These are phyloP conservation scores for Oldenlandia corymbosa DNA, from an alignment of 257 asterid species.

Conservation along the genomic window DNA sequence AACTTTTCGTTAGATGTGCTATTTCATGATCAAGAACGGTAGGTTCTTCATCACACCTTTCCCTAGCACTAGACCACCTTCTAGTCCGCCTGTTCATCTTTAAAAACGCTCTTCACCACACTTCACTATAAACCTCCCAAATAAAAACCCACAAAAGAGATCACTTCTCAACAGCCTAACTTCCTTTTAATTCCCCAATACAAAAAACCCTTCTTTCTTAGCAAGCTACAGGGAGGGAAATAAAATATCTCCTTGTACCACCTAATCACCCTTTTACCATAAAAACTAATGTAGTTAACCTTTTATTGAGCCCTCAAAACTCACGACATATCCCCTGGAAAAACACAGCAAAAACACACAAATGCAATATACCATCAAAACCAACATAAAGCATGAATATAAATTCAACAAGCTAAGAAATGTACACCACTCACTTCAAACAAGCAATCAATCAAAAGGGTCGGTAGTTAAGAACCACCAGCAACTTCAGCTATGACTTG, in stretches of 20 bases:
- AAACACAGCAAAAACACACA: not conserved
- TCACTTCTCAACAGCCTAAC: conserved; percentile 5
- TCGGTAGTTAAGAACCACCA: not conserved
- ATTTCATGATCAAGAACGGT: conserved; percentile 50
- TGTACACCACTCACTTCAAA: not conserved
- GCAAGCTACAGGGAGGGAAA: not conserved
- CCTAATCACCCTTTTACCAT: not conserved
- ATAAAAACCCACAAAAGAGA: not conserved
- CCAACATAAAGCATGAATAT: not conserved
- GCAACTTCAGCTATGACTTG: not conserved
- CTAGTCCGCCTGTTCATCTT: conserved; percentile 61
- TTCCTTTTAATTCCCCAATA: not conserved
- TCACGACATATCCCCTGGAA: conserved; percentile 3
- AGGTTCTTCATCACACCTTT: conserved; percentile 15
- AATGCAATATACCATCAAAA: not conserved
- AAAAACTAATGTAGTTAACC: not conserved
- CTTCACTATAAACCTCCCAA: not conserved
- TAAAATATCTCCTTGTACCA: not conserved
- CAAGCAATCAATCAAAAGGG: not conserved
- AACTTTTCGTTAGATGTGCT: conserved; percentile 44
- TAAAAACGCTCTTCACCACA: not conserved
- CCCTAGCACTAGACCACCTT: conserved; percentile 24
- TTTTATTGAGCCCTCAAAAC: not conserved
- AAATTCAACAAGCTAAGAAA: not conserved
- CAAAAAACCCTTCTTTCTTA: not conserved